Conservation (phyloP, 1,284 basidiomycete genomes). For the Amylostereum chailletii region DNA sequence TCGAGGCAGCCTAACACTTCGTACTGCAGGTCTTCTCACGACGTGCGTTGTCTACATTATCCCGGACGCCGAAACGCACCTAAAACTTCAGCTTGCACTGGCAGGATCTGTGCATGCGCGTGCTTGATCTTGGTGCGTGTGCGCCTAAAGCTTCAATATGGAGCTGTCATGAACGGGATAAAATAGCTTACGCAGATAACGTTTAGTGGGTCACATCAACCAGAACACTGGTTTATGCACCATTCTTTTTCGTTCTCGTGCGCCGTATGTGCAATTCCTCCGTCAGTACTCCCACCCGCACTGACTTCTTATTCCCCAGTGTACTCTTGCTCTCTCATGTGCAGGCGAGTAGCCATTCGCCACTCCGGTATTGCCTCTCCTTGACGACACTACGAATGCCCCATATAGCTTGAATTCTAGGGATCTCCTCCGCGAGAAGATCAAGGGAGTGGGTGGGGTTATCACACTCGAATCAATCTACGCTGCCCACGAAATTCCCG, state of each 20-base stretch:
- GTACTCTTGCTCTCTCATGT: neutral
- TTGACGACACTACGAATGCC: neutral
- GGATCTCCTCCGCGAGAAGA: neutral
- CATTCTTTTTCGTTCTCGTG: neutral
- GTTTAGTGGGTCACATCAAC: neutral
- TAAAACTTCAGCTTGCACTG: neutral
- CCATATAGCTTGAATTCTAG: neutral
- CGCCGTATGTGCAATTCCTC: neutral
- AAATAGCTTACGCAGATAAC: neutral
- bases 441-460: neutral
- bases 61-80: neutral
- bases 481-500: too few species aligned
- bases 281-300: neutral
- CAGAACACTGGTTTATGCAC: neutral
- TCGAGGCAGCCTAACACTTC: neutral
- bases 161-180: too few species aligned
- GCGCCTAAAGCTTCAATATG: too few species aligned
- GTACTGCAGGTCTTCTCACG: neutral
- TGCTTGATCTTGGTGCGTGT: too few species aligned
- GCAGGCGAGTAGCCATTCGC: neutral
- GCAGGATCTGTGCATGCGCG: neutral
- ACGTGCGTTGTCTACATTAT: neutral
- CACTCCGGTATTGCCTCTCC: neutral
- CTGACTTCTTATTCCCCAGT: neutral
- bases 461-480: too few species aligned